A percentile compares a stretch with the other conserved stretches of the same genome.
phyloP scores from a whole-genome alignment of 192 early-diverging fungal species.

The Funneliformis geosporum region DNA sequence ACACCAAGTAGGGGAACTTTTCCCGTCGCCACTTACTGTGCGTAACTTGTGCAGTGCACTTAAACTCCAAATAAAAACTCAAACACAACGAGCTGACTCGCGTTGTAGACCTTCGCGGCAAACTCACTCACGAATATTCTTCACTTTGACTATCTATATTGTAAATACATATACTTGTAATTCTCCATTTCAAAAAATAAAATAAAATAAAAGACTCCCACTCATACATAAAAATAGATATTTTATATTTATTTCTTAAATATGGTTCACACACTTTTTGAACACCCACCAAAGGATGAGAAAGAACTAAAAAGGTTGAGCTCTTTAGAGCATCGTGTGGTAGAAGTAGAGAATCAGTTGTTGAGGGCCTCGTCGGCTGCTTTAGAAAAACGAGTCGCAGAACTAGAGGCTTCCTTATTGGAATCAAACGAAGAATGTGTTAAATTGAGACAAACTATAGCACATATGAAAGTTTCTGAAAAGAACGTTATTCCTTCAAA shows the following conservation, averaged over 20 bases:
- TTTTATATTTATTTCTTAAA: neutral
- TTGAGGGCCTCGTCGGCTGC: neutral
- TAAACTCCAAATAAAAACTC: neutral
- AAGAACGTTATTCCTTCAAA: neutral
- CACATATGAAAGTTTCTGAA: neutral
- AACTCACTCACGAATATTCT: neutral
- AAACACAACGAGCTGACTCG: neutral
- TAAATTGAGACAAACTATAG: conserved; percentile 10
- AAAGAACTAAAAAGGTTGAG: conserved; percentile 26
- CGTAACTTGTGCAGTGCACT: neutral
- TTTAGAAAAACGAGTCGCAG: conserved; percentile 23
- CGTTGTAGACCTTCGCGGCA: conserved; percentile 2
- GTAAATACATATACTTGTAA: neutral
- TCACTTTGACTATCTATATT: neutral
- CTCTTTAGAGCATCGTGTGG: conserved; percentile 16
- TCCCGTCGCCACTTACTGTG: neutral
- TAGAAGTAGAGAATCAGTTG: conserved; percentile 26
- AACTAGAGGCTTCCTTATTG: conserved; percentile 19
- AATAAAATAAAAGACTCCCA: neutral
- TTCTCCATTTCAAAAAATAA: too few relatives aligned
- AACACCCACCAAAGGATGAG: neutral
- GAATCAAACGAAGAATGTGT: conserved; percentile 23
- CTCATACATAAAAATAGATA: too few relatives aligned
- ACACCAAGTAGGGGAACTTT: conserved; percentile 13
- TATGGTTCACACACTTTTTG: conserved; percentile 21